Conservation (phyloP, 139 green algal genomes). For the Chlamydomonas incerta region DNA sequence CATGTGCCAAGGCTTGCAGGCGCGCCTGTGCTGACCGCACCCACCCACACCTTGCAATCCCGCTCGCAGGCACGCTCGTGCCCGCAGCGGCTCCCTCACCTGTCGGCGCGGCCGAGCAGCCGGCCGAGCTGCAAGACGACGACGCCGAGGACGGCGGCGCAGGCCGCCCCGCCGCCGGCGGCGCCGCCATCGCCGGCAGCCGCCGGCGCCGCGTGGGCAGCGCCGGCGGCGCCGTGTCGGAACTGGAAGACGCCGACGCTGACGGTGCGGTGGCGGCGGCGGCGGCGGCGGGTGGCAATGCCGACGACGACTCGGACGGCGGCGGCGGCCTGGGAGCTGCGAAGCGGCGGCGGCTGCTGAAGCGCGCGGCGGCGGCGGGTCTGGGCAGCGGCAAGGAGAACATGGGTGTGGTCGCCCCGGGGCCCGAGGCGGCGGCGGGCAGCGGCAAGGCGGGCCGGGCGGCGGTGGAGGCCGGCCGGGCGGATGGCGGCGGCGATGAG, state of each 20-base stretch:
- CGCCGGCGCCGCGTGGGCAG: constrained; percentile 9
- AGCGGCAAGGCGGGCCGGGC: background rate
- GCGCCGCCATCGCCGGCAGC: background rate
- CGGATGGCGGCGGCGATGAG: background rate
- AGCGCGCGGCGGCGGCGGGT: background rate
- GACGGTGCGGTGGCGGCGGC: background rate
- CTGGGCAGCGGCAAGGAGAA: constrained; percentile 42
- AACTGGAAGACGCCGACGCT: background rate
- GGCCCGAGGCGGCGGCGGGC: background rate
- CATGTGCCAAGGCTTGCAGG: no score
- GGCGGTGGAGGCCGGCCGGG: background rate
- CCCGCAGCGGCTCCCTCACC: background rate
- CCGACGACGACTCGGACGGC: background rate
- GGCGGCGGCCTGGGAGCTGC: background rate
- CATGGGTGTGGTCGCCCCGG: background rate
- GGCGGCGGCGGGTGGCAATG: background rate
- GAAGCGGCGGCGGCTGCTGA: constrained; percentile 41
- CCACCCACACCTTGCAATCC: background rate
- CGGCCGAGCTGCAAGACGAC: background rate
- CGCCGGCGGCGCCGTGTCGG: background rate
- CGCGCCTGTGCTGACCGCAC: no score
- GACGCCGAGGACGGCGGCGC: background rate
- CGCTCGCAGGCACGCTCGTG: constrained; percentile 5
- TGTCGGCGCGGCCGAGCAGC: background rate
- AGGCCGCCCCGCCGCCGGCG: background rate